A percentile compares a stretch with the other conserved stretches of the same genome.
These are phyloP conservation scores for Carpinus viminea DNA, from an alignment of 306 rosid species.

Conservation along the genomic window DNA sequence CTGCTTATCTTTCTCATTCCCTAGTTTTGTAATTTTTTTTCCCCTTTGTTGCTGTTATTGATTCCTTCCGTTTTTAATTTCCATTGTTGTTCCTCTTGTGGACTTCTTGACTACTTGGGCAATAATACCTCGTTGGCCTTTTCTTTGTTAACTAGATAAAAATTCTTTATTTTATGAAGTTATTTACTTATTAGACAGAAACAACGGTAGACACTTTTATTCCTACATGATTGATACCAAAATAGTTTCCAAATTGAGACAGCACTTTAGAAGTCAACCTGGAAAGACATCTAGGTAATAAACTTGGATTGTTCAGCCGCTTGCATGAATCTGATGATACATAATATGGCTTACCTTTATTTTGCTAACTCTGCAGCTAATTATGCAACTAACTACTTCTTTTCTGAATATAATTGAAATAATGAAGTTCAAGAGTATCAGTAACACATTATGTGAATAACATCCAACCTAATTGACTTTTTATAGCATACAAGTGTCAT, in stretches of 20 bases:
- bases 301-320: not conserved
- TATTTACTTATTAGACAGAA: not conserved
- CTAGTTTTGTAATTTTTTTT: not conserved
- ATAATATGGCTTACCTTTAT: not conserved
- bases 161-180: not conserved
- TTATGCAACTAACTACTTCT: not conserved
- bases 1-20: slow-evolving; percentile 15
- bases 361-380: not conserved
- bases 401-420: not conserved
- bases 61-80: not conserved
- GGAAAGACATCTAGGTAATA: not conserved
- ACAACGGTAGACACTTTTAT: not conserved
- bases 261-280: not conserved
- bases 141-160: too few relatives aligned
- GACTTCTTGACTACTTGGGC: not conserved
- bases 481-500: not conserved
- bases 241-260: not conserved
- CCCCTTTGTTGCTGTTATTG: not conserved
- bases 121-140: not conserved
- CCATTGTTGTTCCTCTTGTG: not conserved
- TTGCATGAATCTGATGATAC: not conserved
- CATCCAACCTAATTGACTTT: not conserved
- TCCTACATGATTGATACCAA: not conserved
- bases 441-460: not conserved
- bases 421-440: not conserved